phyloP scores from a whole-genome alignment of 2,329 filamentous ascomycete species.

The Gremmenia infestans region DNA sequence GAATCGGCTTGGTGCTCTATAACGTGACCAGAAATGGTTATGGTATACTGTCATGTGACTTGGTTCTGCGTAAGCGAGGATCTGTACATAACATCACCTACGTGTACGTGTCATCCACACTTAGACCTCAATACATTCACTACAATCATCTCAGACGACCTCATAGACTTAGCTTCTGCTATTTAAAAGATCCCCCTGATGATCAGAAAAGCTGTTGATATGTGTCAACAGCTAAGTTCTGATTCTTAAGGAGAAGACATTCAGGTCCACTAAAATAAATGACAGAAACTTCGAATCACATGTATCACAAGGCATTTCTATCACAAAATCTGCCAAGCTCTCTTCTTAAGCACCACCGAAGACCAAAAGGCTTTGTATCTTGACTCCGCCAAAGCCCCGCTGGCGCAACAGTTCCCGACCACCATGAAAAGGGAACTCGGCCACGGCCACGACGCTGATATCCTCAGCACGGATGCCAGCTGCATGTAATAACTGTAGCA shows the following conservation, averaged over 20 bases:
- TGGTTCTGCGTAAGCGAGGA: too few relatives aligned
- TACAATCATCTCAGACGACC: too few relatives aligned
- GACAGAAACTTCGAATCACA: constrained; percentile 6
- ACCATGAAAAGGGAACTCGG: constrained; percentile 20
- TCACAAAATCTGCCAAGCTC: background rate
- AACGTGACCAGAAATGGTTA: constrained; percentile 7
- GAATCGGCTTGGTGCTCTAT: constrained; percentile 29
- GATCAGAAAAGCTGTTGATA: too few relatives aligned
- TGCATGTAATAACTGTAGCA: constrained; percentile 18
- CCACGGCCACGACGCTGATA: constrained; percentile 19
- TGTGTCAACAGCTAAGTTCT: too few relatives aligned
- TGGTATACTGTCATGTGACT: too few relatives aligned
- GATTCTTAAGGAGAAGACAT: too few relatives aligned
- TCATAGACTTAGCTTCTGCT: too few relatives aligned
- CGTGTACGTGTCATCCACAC: too few relatives aligned
- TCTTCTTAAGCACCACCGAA: constrained; percentile 16
- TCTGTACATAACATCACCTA: too few relatives aligned
- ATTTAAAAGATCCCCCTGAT: too few relatives aligned
- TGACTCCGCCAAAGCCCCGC: constrained; percentile 18
- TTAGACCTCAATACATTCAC: too few relatives aligned
- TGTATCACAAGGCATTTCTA: background rate
- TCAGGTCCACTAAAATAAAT: too few relatives aligned
- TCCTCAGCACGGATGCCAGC: constrained; percentile 14
- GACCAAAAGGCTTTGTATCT: constrained; percentile 24
- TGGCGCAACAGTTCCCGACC: constrained; percentile 19